Percentiles rank a stretch among this genome's conserved stretches.
Evolutionary conservation across 176 grass and related monocot species (phyloP).

Genomic region (Musa troglodytarum): DNA sequence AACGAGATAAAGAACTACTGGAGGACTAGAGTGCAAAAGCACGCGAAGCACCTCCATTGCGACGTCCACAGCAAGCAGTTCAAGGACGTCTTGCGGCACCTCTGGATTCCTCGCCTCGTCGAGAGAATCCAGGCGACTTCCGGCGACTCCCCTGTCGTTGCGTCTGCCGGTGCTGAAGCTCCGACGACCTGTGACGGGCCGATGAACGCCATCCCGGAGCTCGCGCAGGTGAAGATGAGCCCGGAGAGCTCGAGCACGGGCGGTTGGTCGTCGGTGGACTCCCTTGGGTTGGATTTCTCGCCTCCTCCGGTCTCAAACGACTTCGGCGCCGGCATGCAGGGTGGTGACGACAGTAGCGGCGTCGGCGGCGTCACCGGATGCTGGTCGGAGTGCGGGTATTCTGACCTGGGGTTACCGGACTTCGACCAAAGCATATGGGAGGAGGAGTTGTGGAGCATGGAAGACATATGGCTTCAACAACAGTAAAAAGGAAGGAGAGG

Average conservation of each 20-base stretch:
- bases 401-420: background rate
- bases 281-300: background rate
- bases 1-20: constrained; percentile 14
- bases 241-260: background rate
- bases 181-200: no score
- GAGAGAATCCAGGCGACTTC: background rate
- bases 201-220: background rate
- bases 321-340: background rate
- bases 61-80: constrained; percentile 6
- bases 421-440: constrained; percentile 2
- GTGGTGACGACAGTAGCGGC: background rate
- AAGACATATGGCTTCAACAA: background rate
- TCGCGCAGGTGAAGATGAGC: background rate
- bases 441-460: background rate
- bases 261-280: background rate
- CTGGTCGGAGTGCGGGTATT: background rate
- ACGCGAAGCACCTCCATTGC: constrained; percentile 4
- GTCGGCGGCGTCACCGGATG: background rate
- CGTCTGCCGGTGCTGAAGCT: background rate
- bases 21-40: constrained; percentile 3
- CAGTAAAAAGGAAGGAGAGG: background rate
- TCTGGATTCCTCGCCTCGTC: constrained; percentile 7
- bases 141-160: background rate
- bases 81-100: constrained; percentile 1
- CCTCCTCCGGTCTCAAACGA: background rate